A percentile compares a stretch with the other conserved stretches of the same genome.
These are phyloP conservation scores for Batkoa obscura DNA, from an alignment of 371 early-diverging fungal genomes.

Conservation along the genomic window DNA sequence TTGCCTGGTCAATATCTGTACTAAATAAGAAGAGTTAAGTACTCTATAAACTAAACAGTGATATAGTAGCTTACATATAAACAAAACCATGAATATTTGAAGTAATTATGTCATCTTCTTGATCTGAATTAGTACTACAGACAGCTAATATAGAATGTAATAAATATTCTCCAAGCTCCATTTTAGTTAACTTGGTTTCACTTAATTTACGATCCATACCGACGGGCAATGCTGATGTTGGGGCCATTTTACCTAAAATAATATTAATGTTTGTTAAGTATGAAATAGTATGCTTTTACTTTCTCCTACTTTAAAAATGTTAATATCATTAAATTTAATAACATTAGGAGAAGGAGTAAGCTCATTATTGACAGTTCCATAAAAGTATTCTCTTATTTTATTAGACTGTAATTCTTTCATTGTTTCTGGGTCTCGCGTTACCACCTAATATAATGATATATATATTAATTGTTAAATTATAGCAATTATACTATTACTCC, in stretches of 20 bases:
- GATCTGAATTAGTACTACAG: slow-evolving; percentile 31
- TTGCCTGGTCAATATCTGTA: slow-evolving; percentile 63
- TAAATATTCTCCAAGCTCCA: slow-evolving; percentile 66
- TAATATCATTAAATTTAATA: slow-evolving; percentile 53
- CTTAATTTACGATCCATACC: slow-evolving; percentile 62
- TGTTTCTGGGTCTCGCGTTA: slow-evolving; percentile 55
- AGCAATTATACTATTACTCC: slow-evolving; percentile 31
- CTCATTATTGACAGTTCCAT: slow-evolving; percentile 51
- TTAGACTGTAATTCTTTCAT: slow-evolving; percentile 45
- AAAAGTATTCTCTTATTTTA: slow-evolving; percentile 82
- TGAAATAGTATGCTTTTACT: slow-evolving; percentile 15
- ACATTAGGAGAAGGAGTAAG: slow-evolving; percentile 65
- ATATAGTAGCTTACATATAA: slow-evolving; percentile 46
- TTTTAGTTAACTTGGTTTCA: slow-evolving; percentile 56
- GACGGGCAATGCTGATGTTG: slow-evolving; percentile 78
- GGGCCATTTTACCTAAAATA: slow-evolving; percentile 42
- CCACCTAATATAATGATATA: slow-evolving; percentile 27
- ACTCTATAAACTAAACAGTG: slow-evolving; percentile 2
- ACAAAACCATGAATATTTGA: slow-evolving; percentile 70
- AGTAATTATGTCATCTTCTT: slow-evolving; percentile 44
- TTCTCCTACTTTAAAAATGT: slow-evolving; percentile 67
- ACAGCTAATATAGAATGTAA: slow-evolving; percentile 78
- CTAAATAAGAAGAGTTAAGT: slow-evolving; percentile 14
- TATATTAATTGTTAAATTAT: neutral
- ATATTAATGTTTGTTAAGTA: slow-evolving; percentile 28